Percentiles rank a stretch among this genome's conserved stretches.
Evolutionary conservation across 805 yeast species (phyloP).

Genomic region (Wickerhamomyces subpelliculosus): DNA sequence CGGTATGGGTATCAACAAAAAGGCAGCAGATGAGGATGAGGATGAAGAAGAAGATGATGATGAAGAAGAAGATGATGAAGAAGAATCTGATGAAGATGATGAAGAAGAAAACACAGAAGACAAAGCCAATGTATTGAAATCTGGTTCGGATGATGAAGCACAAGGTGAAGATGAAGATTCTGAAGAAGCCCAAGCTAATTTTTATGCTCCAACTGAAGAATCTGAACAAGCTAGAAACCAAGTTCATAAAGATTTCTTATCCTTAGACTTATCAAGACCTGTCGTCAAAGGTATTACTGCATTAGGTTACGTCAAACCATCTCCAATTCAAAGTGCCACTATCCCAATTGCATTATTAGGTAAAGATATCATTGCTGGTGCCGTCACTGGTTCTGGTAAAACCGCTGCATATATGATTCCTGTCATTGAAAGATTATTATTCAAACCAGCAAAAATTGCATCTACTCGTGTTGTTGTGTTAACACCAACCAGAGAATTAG

Average conservation of each 20-base stretch:
- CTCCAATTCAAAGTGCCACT: conserved; percentile 90
- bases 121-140: conserved; percentile 19
- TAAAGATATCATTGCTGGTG: conserved; percentile 97
- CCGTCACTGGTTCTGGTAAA: conserved; percentile 99
- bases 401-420: conserved; percentile 98
- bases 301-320: conserved; percentile 80
- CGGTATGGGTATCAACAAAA: conserved; percentile 29
- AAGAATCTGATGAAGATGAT: conserved; percentile 27
- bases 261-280: conserved; percentile 83
- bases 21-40: conserved; percentile 24
- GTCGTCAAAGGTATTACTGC: conserved; percentile 74
- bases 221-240: conserved; percentile 45
- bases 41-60: conserved; percentile 23
- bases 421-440: conserved; percentile 83
- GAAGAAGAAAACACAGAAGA: conserved; percentile 26
- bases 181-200: conserved; percentile 76
- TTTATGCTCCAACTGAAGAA: conserved; percentile 56
- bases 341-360: conserved; percentile 92
- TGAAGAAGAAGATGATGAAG: conserved; percentile 24
- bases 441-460: conserved; percentile 79
- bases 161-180: conserved; percentile 50
- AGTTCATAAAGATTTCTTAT: conserved; percentile 60
- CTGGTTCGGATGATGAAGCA: conserved; percentile 30
- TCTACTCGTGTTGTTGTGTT: conserved; percentile 86
- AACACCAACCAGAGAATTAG: conserved; percentile 96